Base-by-base conservation (phyloP, 2,329 filamentous ascomycete species). In the Mollisia scopiformis region DNA sequence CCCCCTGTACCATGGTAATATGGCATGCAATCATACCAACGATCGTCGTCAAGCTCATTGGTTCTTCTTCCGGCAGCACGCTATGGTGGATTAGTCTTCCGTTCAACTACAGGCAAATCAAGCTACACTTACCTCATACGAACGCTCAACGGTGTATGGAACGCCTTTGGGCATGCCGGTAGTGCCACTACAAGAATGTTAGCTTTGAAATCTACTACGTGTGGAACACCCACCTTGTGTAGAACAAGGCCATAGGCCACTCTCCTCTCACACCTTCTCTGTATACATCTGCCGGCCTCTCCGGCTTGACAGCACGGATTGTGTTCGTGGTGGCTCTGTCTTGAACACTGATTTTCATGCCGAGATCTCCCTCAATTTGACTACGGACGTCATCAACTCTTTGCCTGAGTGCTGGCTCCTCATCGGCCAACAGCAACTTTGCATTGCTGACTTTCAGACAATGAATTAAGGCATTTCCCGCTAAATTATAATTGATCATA, bases 11-110 rank as follows among this genome's bases (percentile, higher is more conserved):
- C 89, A 73, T 93, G 90, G 71, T 92, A 93, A 31, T 91, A 77
- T 0, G 80, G 90, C 89, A 93, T 93, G 74, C 88, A 90, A 70
- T 87, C 84, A 71, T 92, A 93, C 83, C 87, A 92, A 27, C 87
- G 78, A 71, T 91, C 87, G 51, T 63, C 77, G 62, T 58, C 69
- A 61, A 25, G 69, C n/a, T n/a, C n/a, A 54, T 57, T 75, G 71
- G 21, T 75, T 70, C n/a, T 63, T 55, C 58, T 57, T 2, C 66
- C 63, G 33, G 58, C 56, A 37, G 53, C 54, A 62, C 62, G 55
- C 67, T 68, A 28, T 16, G 23, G 6, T 5, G 14, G n/a, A 23
- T 47, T 10, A 47, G 21, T 27, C 3, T 19, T 10, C n/a, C 16
- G 10, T 47, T 16, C 4, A 28, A 14, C 3, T 16, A 21, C 6